These are phyloP conservation scores for Neurospora pannonica DNA, from an alignment of 495 filamentous ascomycete species.

Conservation along the genomic window DNA sequence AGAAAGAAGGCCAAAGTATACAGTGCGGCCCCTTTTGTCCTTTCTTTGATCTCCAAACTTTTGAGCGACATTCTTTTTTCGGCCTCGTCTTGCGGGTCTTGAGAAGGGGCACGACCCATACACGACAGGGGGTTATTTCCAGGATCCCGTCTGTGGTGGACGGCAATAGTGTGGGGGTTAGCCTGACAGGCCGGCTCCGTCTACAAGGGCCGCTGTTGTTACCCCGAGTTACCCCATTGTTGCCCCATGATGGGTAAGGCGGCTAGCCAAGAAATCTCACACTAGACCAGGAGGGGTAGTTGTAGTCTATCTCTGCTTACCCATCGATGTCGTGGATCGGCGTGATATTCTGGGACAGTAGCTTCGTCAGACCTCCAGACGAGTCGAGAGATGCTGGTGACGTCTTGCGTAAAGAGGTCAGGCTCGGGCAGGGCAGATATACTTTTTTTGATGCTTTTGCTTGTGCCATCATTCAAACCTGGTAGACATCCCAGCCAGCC, in stretches of 20 bases:
- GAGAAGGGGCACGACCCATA: constrained; percentile 14
- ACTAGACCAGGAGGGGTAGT: constrained; percentile 10
- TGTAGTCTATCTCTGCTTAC: neutral
- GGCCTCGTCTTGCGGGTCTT: neutral
- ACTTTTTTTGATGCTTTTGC: neutral
- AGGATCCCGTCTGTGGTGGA: constrained; percentile 13
- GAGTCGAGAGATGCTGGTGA: neutral
- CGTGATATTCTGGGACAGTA: constrained; percentile 1
- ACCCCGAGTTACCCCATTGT: neutral
- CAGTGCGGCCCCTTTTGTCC: constrained; percentile 18
- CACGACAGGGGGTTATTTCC: constrained; percentile 11
- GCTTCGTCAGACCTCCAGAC: neutral
- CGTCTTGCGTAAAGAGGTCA: neutral
- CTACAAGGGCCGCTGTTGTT: constrained; percentile 10
- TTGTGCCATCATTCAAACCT: neutral
- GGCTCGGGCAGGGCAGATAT: neutral
- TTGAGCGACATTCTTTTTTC: neutral
- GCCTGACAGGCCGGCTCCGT: constrained; percentile 4
- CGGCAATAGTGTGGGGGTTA: constrained; percentile 30
- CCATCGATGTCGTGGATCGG: neutral
- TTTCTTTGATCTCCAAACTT: neutral
- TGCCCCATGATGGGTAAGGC: constrained; percentile 1
- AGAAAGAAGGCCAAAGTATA: constrained; percentile 6
- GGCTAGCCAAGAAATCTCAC: constrained; percentile 5
- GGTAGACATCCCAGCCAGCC: neutral